A percentile compares a stretch with the other conserved stretches of the same genome.
Conservation (phyloP, 2,329 filamentous ascomycete species). For the Sporothrix globosa region DNA sequence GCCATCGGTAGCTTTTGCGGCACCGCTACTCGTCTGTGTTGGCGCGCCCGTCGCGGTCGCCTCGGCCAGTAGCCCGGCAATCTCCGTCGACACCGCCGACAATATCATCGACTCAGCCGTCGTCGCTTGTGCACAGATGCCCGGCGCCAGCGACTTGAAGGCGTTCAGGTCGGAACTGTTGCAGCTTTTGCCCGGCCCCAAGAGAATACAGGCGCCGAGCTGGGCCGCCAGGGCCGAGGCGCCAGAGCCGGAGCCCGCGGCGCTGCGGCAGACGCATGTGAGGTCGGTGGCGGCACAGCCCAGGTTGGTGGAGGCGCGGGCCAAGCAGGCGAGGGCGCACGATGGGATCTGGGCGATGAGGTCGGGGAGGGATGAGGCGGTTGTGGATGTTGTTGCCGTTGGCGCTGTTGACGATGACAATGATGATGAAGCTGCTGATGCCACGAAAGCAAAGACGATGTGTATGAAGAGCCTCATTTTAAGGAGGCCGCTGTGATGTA, state of each 20-base stretch:
- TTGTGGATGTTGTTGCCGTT: not conserved
- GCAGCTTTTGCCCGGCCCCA: conserved; percentile 29
- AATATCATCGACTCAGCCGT: conserved; percentile 31
- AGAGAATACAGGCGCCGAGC: conserved; percentile 36
- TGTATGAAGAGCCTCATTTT: conserved; percentile 12
- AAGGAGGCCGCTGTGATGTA: not conserved
- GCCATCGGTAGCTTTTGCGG: not conserved
- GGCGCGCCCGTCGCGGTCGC: conserved; percentile 7
- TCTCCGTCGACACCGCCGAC: conserved; percentile 30
- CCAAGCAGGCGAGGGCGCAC: conserved; percentile 39
- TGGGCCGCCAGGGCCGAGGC: conserved; percentile 30
- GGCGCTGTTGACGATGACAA: not conserved
- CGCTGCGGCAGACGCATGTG: conserved; percentile 37
- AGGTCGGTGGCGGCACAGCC: conserved; percentile 38
- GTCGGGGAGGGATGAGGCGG: conserved; percentile 33
- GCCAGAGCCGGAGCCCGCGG: conserved; percentile 29
- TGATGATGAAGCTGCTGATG: not conserved
- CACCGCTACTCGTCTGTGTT: not conserved
- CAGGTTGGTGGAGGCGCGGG: conserved; percentile 33
- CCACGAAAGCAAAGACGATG: not conserved
- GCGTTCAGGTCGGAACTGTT: conserved; percentile 22
- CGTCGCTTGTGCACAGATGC: conserved; percentile 33
- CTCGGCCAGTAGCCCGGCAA: conserved; percentile 27
- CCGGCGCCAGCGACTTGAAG: conserved; percentile 27
- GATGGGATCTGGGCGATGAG: conserved; percentile 38